Percentiles rank a stretch among this genome's conserved stretches.
phyloP scores from a whole-genome alignment of 768 basidiomycete species.

The Favolaschia claudopus region DNA sequence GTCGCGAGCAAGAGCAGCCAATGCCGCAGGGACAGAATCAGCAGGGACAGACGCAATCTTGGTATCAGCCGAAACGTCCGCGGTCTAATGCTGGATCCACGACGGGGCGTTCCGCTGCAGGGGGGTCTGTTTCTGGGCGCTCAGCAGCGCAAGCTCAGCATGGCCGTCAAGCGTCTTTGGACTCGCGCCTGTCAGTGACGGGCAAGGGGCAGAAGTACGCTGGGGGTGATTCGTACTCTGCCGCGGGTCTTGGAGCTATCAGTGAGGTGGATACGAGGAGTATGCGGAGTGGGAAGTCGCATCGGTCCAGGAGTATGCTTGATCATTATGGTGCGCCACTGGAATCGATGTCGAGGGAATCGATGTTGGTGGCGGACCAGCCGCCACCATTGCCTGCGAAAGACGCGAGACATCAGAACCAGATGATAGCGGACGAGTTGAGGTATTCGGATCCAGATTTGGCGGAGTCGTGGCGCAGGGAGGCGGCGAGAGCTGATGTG shows the following conservation, averaged over 20 bases:
- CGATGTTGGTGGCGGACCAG: slow-evolving; percentile 1
- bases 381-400: slow-evolving; percentile 19
- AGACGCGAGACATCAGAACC: slow-evolving; percentile 29
- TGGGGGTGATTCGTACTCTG: background rate
- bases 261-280: slow-evolving; percentile 24
- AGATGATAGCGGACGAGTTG: slow-evolving; percentile 42
- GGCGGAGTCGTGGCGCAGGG: slow-evolving; percentile 40
- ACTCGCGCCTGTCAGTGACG: slow-evolving; percentile 7
- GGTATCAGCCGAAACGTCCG: slow-evolving; percentile 21
- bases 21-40: background rate
- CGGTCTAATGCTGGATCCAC: slow-evolving; percentile 23
- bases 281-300: background rate
- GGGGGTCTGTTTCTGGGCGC: slow-evolving; percentile 12
- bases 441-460: slow-evolving; percentile 42
- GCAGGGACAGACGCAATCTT: slow-evolving; percentile 2
- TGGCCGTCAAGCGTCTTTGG: slow-evolving; percentile 17
- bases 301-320: slow-evolving; percentile 10
- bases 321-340: no score
- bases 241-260: slow-evolving; percentile 13
- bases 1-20: background rate
- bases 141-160: slow-evolving; percentile 13
- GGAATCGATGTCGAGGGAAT: slow-evolving; percentile 14
- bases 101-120: slow-evolving; percentile 9
- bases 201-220: background rate
- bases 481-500: slow-evolving; percentile 12